Percentiles rank a stretch among this genome's conserved stretches.
Evolutionary conservation across 495 filamentous ascomycete genomes (phyloP).

Genomic region (Neurospora sp.): DNA sequence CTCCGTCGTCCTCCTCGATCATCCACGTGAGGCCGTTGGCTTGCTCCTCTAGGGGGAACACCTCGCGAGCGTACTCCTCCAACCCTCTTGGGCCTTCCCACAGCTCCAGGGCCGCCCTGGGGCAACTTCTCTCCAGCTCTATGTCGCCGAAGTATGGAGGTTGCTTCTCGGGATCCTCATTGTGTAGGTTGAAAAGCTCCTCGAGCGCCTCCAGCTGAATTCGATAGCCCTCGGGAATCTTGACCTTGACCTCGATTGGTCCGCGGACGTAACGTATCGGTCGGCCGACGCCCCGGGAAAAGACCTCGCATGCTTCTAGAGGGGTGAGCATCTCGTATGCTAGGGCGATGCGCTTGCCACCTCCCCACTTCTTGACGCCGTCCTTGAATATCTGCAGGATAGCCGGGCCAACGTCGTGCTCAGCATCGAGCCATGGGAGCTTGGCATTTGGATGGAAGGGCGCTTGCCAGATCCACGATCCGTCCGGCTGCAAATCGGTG

Average conservation of each 20-base stretch:
- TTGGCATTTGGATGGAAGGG: constrained; percentile 83
- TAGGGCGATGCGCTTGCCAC: constrained; percentile 80
- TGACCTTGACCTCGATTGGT: constrained; percentile 74
- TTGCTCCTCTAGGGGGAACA: constrained; percentile 88
- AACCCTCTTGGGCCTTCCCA: constrained; percentile 89
- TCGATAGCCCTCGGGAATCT: constrained; percentile 80
- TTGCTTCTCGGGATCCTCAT: constrained; percentile 43
- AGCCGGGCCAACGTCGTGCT: constrained; percentile 93
- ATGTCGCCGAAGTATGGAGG: constrained; percentile 45
- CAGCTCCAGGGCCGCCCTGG: constrained; percentile 60
- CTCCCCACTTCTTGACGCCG: constrained; percentile 79
- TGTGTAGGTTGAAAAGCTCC: constrained; percentile 48
- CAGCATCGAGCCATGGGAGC: constrained; percentile 93
- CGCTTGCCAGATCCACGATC: constrained; percentile 85
- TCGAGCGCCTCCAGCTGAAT: constrained; percentile 72
- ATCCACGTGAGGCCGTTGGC: constrained; percentile 93
- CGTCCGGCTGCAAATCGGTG: constrained; percentile 75
- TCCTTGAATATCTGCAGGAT: constrained; percentile 95
- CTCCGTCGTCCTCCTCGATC: constrained; percentile 36
- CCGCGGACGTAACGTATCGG: constrained; percentile 67
- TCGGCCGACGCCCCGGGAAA: constrained; percentile 65
- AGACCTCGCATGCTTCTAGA: constrained; percentile 66
- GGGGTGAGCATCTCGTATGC: constrained; percentile 89
- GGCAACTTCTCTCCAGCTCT: constrained; percentile 49
- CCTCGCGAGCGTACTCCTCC: constrained; percentile 92